Base-by-base conservation (phyloP, 345 rosid species). In the Mercurialis annua region DNA sequence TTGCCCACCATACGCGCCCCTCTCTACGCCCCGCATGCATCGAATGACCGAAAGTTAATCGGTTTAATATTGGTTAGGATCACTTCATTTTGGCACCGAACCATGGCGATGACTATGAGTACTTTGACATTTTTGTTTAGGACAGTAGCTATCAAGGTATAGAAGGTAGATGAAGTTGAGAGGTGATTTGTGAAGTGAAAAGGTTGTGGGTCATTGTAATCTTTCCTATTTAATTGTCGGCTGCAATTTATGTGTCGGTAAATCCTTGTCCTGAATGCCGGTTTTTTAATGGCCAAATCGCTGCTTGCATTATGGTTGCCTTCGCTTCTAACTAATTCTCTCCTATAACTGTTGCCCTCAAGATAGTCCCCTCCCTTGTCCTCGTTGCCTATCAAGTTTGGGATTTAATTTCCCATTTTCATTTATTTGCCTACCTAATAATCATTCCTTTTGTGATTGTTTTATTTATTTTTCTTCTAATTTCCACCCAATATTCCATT, bases 231-330 rank as follows among this genome's bases (percentile, higher is more conserved):
- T 31, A 44, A 18, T 42, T 40, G 46, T 42, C 60, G 20, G 70
- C 46, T 65, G 6, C 43, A 54, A 40, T 65, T 31, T 16, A 30
- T n/a, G 2, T 64, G 75, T 29, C 60, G 43, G 66, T 17, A 27
- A 23, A 30, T 58, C 73, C 34, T 43, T 23, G 55, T 44, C 74
- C 14, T 43, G 23, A 40, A 33, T 65, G 76, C 59, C 53, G 54
- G 47, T 17, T 20, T 11, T 31, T 17, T 43, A 33, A 21, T 30
- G 31, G 50, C 16, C 38, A 40, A 29, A 43, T 10, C 3, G 49
- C 24, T 3, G 15, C 24, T 59, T 49, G 38, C n/a, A 50, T 2
- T 29, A 40, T 40, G 8, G 40, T 33, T 58, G 47, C 50, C n/a
- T n/a, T 34, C 24, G 47, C 53, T 31, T 26, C 24, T 24, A 34